Evolutionary conservation across 78 protist species (phyloP).

Genomic region (Planoprotostelium fungivorum): DNA sequence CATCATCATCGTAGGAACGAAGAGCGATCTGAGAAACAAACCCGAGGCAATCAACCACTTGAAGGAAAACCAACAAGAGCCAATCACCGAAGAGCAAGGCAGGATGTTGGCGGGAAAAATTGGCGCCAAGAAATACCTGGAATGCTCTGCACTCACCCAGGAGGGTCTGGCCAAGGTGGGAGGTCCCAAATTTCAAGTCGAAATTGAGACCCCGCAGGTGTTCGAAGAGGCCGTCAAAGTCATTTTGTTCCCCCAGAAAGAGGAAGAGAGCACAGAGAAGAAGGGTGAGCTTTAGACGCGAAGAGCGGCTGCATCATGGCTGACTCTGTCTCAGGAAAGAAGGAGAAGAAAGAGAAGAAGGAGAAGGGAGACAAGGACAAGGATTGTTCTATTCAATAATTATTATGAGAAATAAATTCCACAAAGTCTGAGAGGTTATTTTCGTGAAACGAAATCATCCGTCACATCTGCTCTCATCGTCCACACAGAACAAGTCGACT

Average conservation of each 20-base stretch:
- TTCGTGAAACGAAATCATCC: too few relatives aligned
- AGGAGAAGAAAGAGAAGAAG: not conserved
- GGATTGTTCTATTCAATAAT: not conserved
- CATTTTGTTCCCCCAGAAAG: conserved; percentile 49
- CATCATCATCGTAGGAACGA: conserved; percentile 88
- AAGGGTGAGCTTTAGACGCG: too few relatives aligned
- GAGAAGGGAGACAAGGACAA: not conserved
- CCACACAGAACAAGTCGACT: too few relatives aligned
- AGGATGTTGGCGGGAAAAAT: conserved; percentile 57
- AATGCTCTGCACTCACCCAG: conserved; percentile 88
- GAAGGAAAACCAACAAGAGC: conserved; percentile 20
- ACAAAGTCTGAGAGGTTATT: too few relatives aligned
- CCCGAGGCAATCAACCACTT: conserved; percentile 7
- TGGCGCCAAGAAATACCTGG: conserved; percentile 68
- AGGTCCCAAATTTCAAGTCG: not conserved
- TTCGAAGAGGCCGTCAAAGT: conserved; percentile 63
- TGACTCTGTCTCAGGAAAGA: too few relatives aligned
- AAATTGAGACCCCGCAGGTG: conserved; percentile 38
- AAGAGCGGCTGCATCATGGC: too few relatives aligned
- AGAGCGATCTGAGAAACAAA: conserved; percentile 64
- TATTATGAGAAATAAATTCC: too few relatives aligned
- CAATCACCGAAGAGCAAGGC: conserved; percentile 60
- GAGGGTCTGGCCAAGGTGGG: conserved; percentile 63
- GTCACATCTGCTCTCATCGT: too few relatives aligned
- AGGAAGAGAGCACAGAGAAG: conserved; percentile 23